Conservation (phyloP, 495 filamentous ascomycete genomes). For the Neurospora sp. region DNA sequence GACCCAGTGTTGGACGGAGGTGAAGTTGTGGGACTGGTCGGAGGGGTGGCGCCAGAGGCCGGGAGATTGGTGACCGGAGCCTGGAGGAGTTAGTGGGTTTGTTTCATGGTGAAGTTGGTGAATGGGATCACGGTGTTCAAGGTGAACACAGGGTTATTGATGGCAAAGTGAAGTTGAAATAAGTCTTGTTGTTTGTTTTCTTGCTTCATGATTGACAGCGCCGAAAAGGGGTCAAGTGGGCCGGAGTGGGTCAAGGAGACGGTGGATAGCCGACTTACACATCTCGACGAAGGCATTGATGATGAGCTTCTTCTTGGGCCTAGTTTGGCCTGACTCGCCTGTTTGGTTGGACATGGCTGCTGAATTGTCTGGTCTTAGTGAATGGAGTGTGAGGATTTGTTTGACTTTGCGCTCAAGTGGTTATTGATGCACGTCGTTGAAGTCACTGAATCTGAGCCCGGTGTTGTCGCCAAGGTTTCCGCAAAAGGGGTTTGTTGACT, state of each 20-base stretch:
- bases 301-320: slow-evolving; percentile 47
- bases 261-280: slow-evolving; percentile 17
- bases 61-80: slow-evolving; percentile 51
- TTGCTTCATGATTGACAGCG: not conserved
- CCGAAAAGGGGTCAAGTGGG: not conserved
- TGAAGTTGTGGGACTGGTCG: slow-evolving; percentile 44
- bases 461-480: not conserved
- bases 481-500: not conserved
- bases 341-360: not conserved
- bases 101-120: not conserved
- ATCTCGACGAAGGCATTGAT: slow-evolving; percentile 58
- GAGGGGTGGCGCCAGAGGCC: slow-evolving; percentile 51
- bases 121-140: not conserved
- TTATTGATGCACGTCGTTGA: not conserved
- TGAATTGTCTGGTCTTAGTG: not conserved
- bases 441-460: not conserved
- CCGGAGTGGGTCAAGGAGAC: not conserved
- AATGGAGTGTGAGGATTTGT: not conserved
- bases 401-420: not conserved
- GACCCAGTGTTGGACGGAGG: slow-evolving; percentile 45
- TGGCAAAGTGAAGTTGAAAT: slow-evolving; percentile 3
- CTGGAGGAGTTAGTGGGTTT: slow-evolving; percentile 14
- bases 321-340: not conserved
- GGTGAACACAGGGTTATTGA: not conserved
- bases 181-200: not conserved